Base-by-base conservation (phyloP, 2,329 filamentous ascomycete species). In the Dryadomyces sulphureus region DNA sequence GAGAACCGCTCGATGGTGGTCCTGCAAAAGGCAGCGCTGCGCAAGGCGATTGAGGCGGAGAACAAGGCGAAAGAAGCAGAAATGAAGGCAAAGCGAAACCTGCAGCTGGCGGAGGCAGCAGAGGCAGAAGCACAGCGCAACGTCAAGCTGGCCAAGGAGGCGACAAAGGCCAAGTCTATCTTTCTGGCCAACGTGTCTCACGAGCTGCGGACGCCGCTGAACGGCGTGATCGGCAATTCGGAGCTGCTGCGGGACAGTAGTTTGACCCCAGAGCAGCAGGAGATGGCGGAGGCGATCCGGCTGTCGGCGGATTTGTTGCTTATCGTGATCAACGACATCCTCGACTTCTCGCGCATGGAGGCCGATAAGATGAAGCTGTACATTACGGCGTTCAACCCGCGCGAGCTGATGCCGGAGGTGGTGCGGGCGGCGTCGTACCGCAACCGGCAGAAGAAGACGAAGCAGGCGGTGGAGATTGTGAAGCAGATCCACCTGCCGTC, bases 261-360 rank as follows among this genome's bases (percentile, higher is more conserved):
- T 20, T 67, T 93, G 45, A 79, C 83, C 52, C 73, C 70, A 48
- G 85, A 93, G 51, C 85, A 93, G 60, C 71, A 79, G 27, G 86
- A 93, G 53, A 92, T 88, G 69, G 84, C 85, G 4, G 86, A 93
- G 57, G 90, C 86, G 16, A 92, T 93, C 46, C 78, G 86, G 43
- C 74, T 89, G 27, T 93, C 85, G 42, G 87, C 86, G 0, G 88
- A 95, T 58, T 78, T 92, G 16, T 66, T 95, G 14, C 69, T 95
- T 22, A 92, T 88, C 0, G 86, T 95, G 41, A 95, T 95, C 65
- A 95, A 95, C 57, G 90, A 96, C 57, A 94, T 95, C 45, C 69
- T 95, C 5, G 90, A 96, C 62, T 93, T 94, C 59, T 94, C 88
- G 24, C 93, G 94, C 62, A 87, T 92, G 66, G 87, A 94, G 60